Evolutionary conservation across 2,329 filamentous ascomycete genomes (phyloP).

Genomic region (Massarina eburnea): DNA sequence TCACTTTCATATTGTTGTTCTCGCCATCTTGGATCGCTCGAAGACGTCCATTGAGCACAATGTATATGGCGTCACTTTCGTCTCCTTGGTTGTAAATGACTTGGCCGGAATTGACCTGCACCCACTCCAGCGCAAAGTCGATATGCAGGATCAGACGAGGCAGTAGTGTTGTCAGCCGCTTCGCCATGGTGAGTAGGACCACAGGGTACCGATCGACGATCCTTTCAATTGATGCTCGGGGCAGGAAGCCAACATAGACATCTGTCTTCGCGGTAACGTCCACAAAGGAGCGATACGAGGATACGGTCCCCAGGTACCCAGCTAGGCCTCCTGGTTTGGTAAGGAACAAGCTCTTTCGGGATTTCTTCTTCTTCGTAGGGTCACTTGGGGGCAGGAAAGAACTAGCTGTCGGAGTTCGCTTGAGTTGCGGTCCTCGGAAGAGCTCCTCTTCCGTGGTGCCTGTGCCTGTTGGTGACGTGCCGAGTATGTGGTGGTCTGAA

Average conservation of each 20-base stretch:
- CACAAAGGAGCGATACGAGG: slow-evolving; percentile 93
- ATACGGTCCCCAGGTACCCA: slow-evolving; percentile 91
- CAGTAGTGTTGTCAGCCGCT: slow-evolving; percentile 84
- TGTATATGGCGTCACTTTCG: slow-evolving; percentile 97
- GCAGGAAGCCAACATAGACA: slow-evolving; percentile 95
- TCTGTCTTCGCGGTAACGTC: slow-evolving; percentile 97
- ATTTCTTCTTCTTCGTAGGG: slow-evolving; percentile 47
- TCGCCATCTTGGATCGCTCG: slow-evolving; percentile 80
- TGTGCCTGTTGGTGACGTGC: slow-evolving; percentile 40
- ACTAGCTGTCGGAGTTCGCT: slow-evolving; percentile 26
- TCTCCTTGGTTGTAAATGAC: slow-evolving; percentile 92
- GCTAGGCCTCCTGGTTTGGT: slow-evolving; percentile 94
- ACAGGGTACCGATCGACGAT: slow-evolving; percentile 93
- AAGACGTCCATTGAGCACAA: slow-evolving; percentile 90
- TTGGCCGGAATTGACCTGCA: slow-evolving; percentile 93
- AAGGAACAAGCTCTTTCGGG: slow-evolving; percentile 75
- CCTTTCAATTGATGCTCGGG: slow-evolving; percentile 79
- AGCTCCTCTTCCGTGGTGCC: slow-evolving; percentile 40
- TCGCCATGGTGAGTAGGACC: slow-evolving; percentile 92
- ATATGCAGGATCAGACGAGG: slow-evolving; percentile 92
- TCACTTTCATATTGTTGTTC: slow-evolving; percentile 79
- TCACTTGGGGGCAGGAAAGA: slow-evolving; percentile 29
- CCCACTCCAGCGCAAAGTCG: slow-evolving; percentile 97
- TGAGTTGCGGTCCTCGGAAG: slow-evolving; percentile 28
- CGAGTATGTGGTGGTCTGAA: slow-evolving; percentile 47